Base-by-base conservation (phyloP, 2,329 filamentous ascomycete species). In the Monilinia fructigena region DNA sequence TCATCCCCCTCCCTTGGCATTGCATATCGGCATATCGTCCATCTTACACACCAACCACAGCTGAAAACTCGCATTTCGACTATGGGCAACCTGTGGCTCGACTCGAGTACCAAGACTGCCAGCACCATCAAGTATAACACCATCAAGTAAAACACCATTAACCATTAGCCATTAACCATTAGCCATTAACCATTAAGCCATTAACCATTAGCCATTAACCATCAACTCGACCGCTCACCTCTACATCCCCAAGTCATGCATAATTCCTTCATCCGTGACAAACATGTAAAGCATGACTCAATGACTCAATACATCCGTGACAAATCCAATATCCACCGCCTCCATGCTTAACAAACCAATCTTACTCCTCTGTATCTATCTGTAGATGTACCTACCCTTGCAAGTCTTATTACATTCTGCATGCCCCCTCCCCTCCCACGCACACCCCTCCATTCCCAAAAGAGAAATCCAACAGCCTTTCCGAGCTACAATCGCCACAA, bases 1-100 rank as follows among this genome's bases (percentile, higher is more conserved):
- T 14, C 56, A 59, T 20, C 38, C 42, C 26, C 42, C 45, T 48
- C 20, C 28, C 42, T 59, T 59, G 56, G 56, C 56, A 59, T 35
- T 12, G 20, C 56, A 47, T 48, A 48, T 31, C 56, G 42, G 42
- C 56, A 48, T 5, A 35, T 35, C 31, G 0, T 6, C 31, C 31
- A 35, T 35, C 31, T 5, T 5, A 35, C 31, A 35, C 31, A 35
- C 31, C 31, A 35, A 35, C 31, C 45, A 31, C 55, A 47, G 55
- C 55, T 59, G 42, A 59, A 35, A 59, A 31, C 55, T n/a, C 55
- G 31, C 31, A 8, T 8, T 35, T 35, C 31, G 6, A 35, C 31
- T 35, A 35, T 31, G 40, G 7, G 20, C 23, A 6, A 14, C n/a
- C 12, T 31, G 2, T 60, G 28, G 45, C 42, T 60, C 56, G 45